phyloP scores from a whole-genome alignment of 73 alveolate species.

The Paramecium octaurelia region DNA sequence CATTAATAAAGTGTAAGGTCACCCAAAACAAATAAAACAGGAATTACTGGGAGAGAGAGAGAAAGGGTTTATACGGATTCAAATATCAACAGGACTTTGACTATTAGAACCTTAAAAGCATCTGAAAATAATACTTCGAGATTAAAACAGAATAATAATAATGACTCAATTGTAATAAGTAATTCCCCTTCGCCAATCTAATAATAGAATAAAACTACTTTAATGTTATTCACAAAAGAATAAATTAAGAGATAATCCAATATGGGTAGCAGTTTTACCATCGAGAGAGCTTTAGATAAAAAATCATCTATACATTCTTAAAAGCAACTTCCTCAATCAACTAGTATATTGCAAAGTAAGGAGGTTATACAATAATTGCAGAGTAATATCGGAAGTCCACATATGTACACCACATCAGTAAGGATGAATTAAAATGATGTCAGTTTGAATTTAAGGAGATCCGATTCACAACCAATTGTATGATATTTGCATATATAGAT shows the following conservation, averaged over 20 bases:
- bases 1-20: background rate
- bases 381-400: background rate
- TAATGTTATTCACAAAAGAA: background rate
- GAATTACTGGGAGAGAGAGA: slow-evolving; percentile 26
- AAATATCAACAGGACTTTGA: background rate
- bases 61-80: slow-evolving; percentile 24
- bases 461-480: background rate
- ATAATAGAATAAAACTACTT: background rate
- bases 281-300: background rate
- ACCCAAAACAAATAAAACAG: background rate
- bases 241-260: background rate
- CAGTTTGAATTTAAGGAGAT: background rate
- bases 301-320: background rate
- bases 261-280: background rate
- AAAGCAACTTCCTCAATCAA: background rate
- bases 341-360: background rate
- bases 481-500: background rate
- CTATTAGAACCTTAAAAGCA: slow-evolving; percentile 15
- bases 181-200: background rate
- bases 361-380: background rate
- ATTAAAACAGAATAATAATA: background rate
- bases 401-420: background rate
- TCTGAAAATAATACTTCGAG: background rate
- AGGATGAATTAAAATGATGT: background rate
- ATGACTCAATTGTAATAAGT: background rate